Percentiles rank a stretch among this genome's conserved stretches.
Evolutionary conservation across 2,329 filamentous ascomycete species (phyloP).

Genomic region (Diaporthe sp.): DNA sequence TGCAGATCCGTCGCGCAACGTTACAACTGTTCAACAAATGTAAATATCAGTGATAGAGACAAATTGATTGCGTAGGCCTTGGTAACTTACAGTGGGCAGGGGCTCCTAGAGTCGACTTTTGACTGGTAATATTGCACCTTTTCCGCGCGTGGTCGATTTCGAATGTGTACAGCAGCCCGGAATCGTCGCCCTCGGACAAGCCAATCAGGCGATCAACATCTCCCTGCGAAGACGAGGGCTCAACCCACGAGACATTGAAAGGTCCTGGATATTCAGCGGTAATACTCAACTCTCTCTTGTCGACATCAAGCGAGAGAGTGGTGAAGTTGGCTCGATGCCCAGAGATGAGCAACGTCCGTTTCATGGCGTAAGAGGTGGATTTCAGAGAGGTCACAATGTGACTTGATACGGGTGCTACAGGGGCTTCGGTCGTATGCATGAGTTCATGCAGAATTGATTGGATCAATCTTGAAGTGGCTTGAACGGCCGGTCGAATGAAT

Average conservation of each 20-base stretch:
- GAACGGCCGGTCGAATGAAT: not conserved
- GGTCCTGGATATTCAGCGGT: not conserved
- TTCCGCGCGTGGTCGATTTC: not conserved
- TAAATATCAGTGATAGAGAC: not conserved
- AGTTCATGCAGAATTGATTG: not conserved
- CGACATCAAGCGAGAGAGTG: not conserved
- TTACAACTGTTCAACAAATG: not conserved
- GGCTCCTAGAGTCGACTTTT: not conserved
- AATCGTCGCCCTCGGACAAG: not conserved
- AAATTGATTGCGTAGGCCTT: not conserved
- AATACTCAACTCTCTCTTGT: not conserved
- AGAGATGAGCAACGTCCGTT: conserved; percentile 1
- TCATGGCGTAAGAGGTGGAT: not conserved
- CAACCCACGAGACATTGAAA: conserved; percentile 2
- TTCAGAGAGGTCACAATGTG: not conserved
- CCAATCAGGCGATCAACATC: not conserved
- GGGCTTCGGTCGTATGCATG: not conserved
- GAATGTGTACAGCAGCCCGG: not conserved
- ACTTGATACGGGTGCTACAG: not conserved
- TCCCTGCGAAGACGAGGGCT: conserved; percentile 2
- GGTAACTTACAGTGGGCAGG: conserved; percentile 1
- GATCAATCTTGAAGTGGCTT: not conserved
- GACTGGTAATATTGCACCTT: not conserved
- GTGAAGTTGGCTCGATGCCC: not conserved
- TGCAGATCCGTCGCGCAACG: not conserved